Evolutionary conservation across 2,329 filamentous ascomycete genomes (phyloP), one percentile per base, ranked within the genome.

Genomic region (Exophiala calicioides): DNA sequence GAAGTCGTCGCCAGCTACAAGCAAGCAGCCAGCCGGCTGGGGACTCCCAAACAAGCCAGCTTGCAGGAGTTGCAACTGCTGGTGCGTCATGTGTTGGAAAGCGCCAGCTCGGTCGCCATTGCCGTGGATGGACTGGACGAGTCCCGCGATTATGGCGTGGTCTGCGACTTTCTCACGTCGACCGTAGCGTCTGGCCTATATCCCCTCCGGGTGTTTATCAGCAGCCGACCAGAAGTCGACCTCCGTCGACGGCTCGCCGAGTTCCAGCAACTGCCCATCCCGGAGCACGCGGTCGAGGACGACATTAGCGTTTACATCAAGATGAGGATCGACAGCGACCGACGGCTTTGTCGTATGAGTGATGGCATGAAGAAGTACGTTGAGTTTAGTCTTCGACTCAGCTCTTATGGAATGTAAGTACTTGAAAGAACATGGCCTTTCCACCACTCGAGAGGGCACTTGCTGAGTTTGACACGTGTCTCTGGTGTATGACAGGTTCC

Each of bases 101-200:
- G 12, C 10, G 21, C 37, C 12, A 23, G 12, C 19, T 35, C 48
- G 3, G 34, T 24, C 15, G 45, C 37, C 8, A 38, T 54, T 24
- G 32, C 52, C 15, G 29, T 54, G 21, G 52, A 54, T 24, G 52
- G 52, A 13, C 32, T 54, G n/a, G 52, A 54, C 19, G 52, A 54
- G 32, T 44, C 52, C 4, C 40, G 43, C 4, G 34, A 52, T n/a
- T 48, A 45, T 37, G 39, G 10, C 4, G 20, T 31, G 4, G 44
- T 54, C 7, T 52, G 48, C 16, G 52, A 54, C 21, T 52, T 54
- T 35, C 44, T 54, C 31, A 54, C 47, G 9, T 42, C 44, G 3
- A 41, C 16, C 2, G 39, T 52, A 8, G 21, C 9, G 24, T 43
- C 44, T 7, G 47, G 44, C 4, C 32, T 30, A n/a, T 42, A 40